These are phyloP conservation scores for Phialophora chinensis DNA, from an alignment of 2,329 filamentous ascomycete genomes.

Conservation along the genomic window DNA sequence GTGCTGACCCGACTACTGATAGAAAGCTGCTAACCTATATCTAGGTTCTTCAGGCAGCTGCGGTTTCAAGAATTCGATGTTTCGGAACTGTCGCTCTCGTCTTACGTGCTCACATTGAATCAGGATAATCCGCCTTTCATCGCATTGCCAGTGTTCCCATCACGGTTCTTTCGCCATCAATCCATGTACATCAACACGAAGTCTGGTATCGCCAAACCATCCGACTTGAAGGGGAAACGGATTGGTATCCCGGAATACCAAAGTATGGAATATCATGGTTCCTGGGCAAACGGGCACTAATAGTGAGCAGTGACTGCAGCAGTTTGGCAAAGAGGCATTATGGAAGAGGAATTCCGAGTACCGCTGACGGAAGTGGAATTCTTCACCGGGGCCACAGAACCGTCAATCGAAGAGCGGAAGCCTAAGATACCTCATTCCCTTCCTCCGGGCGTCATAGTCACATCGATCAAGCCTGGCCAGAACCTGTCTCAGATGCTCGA, in stretches of 20 bases:
- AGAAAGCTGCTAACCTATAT: not conserved
- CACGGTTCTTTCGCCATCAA: constrained; percentile 32
- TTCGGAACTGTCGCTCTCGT: constrained; percentile 39
- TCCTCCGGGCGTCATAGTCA: constrained; percentile 31
- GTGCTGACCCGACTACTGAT: too few relatives aligned
- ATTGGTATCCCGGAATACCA: not conserved
- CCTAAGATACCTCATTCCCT: constrained; percentile 42
- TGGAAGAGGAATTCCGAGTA: constrained; percentile 36
- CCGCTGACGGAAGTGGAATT: constrained; percentile 29
- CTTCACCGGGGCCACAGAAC: constrained; percentile 21
- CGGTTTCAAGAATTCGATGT: constrained; percentile 39
- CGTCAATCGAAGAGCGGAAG: constrained; percentile 12
- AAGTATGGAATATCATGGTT: not conserved
- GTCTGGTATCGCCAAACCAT: constrained; percentile 26
- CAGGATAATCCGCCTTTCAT: constrained; percentile 34
- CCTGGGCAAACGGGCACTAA: not conserved
- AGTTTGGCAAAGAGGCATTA: constrained; percentile 36
- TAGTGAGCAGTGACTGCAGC: constrained; percentile 34
- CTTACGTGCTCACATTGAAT: constrained; percentile 34
- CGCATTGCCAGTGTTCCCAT: constrained; percentile 41
- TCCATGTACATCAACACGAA: constrained; percentile 21
- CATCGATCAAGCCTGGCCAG: constrained; percentile 17
- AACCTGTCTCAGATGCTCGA: constrained; percentile 36
- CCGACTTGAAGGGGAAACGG: constrained; percentile 33
- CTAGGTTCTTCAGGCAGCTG: constrained; percentile 21